A percentile compares a stretch with the other conserved stretches of the same genome.
These are phyloP conservation scores for Nicotiana benthamiana DNA, from an alignment of 257 asterid species.

Conservation along the genomic window DNA sequence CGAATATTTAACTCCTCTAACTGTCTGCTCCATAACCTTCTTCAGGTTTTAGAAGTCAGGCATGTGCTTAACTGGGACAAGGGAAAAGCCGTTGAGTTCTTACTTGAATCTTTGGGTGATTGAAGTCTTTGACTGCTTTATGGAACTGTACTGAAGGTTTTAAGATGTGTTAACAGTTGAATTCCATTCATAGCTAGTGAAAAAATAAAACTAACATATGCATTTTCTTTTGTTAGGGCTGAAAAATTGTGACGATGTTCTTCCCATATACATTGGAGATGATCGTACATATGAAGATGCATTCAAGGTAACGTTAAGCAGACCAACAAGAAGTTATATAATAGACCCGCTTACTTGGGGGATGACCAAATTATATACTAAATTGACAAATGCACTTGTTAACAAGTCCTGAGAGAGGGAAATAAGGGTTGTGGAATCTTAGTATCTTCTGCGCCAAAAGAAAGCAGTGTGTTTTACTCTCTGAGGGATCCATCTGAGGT, in stretches of 20 bases:
- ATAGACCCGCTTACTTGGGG: background rate
- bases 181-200: background rate
- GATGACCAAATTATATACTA: background rate
- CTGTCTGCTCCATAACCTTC: background rate
- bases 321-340: background rate
- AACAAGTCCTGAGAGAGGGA: constrained; percentile 64
- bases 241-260: constrained; percentile 52
- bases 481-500: constrained; percentile 91
- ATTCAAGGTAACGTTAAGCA: constrained; percentile 53
- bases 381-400: background rate
- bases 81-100: constrained; percentile 93
- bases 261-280: constrained; percentile 90
- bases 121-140: background rate
- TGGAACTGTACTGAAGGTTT: background rate
- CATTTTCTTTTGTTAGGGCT: constrained; percentile 32
- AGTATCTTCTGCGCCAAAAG: constrained; percentile 81
- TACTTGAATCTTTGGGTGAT: constrained; percentile 92
- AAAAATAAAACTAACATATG: background rate
- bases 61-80: constrained; percentile 92
- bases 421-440: constrained; percentile 74
- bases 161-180: background rate
- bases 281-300: constrained; percentile 98
- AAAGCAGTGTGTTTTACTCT: constrained; percentile 80
- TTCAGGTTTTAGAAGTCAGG: constrained; percentile 82
- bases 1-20: background rate